Conservation (phyloP, 305 asterid genomes). For the Rubia peregrina region DNA sequence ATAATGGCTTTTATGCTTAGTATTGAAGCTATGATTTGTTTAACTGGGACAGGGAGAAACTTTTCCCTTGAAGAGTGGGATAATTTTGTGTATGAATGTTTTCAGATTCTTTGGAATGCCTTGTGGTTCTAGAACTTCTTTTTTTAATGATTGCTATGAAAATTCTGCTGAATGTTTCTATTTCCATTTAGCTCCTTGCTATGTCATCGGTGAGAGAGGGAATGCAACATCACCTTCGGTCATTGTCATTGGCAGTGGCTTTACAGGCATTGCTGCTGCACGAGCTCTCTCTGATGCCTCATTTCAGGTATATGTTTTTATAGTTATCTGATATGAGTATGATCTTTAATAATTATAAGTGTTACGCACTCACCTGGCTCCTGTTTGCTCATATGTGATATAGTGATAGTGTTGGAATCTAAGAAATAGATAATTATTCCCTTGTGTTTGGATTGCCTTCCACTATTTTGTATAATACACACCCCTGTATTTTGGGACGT, state of each 20-base stretch:
- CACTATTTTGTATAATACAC: too few species aligned
- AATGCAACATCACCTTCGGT: constrained; percentile 57
- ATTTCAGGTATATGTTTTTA: constrained; percentile 44
- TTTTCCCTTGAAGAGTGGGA: not conserved
- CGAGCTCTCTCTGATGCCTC: constrained; percentile 81
- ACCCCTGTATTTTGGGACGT: too few species aligned
- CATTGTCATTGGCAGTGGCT: constrained; percentile 80
- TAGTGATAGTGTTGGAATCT: constrained; percentile 81
- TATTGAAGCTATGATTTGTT: not conserved
- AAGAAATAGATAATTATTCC: too few species aligned
- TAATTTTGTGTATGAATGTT: not conserved
- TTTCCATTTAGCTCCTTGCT: constrained; percentile 40
- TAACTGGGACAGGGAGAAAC: not conserved
- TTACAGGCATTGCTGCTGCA: constrained; percentile 86
- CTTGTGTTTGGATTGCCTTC: too few species aligned
- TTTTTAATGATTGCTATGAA: not conserved
- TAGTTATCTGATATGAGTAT: not conserved
- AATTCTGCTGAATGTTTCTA: not conserved
- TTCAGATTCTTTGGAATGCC: not conserved
- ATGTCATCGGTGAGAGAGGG: constrained; percentile 45
- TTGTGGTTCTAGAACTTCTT: not conserved
- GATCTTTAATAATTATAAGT: not conserved
- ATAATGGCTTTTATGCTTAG: not conserved
- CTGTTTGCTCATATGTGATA: constrained; percentile 15
- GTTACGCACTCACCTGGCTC: constrained; percentile 12